Conservation (phyloP, 768 basidiomycete genomes). For the Tulasnella sp. region DNA sequence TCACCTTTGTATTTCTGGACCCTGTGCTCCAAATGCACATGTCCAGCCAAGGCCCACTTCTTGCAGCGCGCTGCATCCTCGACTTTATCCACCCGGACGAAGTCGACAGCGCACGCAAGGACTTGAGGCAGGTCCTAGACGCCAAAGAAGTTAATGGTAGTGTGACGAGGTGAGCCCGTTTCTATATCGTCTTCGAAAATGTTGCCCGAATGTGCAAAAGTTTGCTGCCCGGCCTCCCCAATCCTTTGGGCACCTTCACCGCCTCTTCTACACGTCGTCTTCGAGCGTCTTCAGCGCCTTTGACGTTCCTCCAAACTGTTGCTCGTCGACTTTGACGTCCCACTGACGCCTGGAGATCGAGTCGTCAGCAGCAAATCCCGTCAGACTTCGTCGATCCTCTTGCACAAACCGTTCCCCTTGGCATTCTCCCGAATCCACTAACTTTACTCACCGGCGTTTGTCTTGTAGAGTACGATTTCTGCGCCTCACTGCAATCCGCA, state of each 20-base stretch:
- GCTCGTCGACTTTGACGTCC: too few species aligned
- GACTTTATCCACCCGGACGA: conserved; percentile 80
- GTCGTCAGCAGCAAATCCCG: too few species aligned
- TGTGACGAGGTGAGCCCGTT: conserved; percentile 50
- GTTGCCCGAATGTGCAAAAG: too few species aligned
- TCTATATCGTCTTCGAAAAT: neutral
- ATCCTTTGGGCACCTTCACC: neutral
- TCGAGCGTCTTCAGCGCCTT: too few species aligned
- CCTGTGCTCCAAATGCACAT: conserved; percentile 66
- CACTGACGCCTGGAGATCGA: too few species aligned
- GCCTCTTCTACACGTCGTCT: too few species aligned
- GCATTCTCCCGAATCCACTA: too few species aligned
- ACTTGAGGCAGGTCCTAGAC: conserved; percentile 61
- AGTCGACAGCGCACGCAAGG: conserved; percentile 55
- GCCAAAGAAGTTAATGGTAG: conserved; percentile 69
- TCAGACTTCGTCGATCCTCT: too few species aligned
- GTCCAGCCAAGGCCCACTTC: conserved; percentile 49
- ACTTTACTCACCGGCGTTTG: too few species aligned
- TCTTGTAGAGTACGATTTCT: conserved; percentile 59
- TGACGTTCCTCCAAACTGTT: too few species aligned
- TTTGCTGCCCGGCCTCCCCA: conserved; percentile 9
- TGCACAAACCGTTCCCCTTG: too few species aligned
- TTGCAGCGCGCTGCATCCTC: conserved; percentile 60
- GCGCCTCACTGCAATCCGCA: conserved; percentile 60
- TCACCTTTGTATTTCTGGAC: conserved; percentile 73